Evolutionary conservation across 306 rosid genomes (phyloP), one percentile per base, ranked within the genome.

Genomic region (Pachyrhizus erosus): DNA sequence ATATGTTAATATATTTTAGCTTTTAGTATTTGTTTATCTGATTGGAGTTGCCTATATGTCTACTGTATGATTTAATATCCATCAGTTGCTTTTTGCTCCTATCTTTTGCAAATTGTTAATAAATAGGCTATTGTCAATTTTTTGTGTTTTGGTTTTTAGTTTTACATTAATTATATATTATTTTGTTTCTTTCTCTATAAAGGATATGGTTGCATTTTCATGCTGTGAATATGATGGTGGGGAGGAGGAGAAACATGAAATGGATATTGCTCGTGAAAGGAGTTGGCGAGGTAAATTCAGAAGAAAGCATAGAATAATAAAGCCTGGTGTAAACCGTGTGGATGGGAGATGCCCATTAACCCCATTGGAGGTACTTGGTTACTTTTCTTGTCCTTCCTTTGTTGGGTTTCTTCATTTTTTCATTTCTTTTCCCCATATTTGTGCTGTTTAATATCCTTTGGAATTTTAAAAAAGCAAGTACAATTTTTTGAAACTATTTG

Each of bases 121-220:
- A 43, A 77, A 65, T 79, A 58, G 54, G 70, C 72, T 31, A 42
- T 76, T 61, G 18, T 60, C 33, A 43, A 68, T 46, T 68, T 60
- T 43, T 33, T 70, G 34, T 58, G 46, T 24, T 29, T 77, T 58
- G 43, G 39, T 39, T 66, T 15, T 55, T 40, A 52, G 61, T 48
- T 54, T 17, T 84, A 24, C 27, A 73, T 54, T 57, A 66, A 5
- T 17, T 62, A 65, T 76, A n/a, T 31, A 75, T 69, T 71, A 29
- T 75, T 20, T 69, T 89, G 84, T 43, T 84, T 82, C 80, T 80
- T 60, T 81, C 70, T 54, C 31, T 72, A 62, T 75, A 51, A 87
- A 93, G 99, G 99, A 96, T 73, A 96, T 96, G 99, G 99, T 96
- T 84, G 99, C 98, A 40, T 96, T 96, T 88, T 96, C 98, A 67